These are phyloP conservation scores for Candida pseudofarinosa DNA, from an alignment of 805 yeast species.

Conservation along the genomic window DNA sequence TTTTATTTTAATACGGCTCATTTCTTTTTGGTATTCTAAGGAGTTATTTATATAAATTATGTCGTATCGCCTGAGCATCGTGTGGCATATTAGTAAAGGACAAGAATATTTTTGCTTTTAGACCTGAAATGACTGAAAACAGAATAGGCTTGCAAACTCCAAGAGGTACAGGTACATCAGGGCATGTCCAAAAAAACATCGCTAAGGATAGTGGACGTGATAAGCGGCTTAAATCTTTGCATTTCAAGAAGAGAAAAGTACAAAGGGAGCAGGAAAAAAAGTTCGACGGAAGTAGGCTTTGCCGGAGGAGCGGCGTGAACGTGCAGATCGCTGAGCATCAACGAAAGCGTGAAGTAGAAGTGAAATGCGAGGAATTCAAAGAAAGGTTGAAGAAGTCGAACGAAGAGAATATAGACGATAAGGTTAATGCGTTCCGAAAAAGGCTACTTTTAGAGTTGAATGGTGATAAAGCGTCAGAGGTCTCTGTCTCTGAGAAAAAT, in stretches of 20 bases:
- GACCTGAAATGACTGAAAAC: constrained; percentile 5
- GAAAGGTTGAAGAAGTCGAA: constrained; percentile 39
- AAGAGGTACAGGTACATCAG: constrained; percentile 63
- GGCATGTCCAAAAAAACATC: constrained; percentile 49
- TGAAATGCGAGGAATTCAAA: constrained; percentile 47
- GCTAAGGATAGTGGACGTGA: constrained; percentile 14
- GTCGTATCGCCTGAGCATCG: background rate
- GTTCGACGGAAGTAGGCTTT: constrained; percentile 9
- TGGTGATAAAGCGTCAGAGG: too few relatives aligned
- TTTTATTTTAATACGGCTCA: too few relatives aligned
- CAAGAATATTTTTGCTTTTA: too few relatives aligned
- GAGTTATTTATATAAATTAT: too few relatives aligned
- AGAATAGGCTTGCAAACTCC: constrained; percentile 50
- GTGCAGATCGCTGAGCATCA: constrained; percentile 21
- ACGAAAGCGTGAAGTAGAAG: constrained; percentile 35
- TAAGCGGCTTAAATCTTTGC: constrained; percentile 28
- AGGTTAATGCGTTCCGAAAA: constrained; percentile 18
- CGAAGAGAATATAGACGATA: constrained; percentile 24
- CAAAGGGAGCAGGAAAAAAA: constrained; percentile 16
- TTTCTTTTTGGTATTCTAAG: too few relatives aligned
- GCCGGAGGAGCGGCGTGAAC: constrained; percentile 7
- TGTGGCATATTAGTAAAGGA: background rate
- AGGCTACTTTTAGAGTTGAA: constrained; percentile 6
- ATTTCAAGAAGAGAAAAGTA: constrained; percentile 32
- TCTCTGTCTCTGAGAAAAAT: too few relatives aligned